Evolutionary conservation across 1,284 basidiomycete species (phyloP).

Genomic region (Mycena sp.): DNA sequence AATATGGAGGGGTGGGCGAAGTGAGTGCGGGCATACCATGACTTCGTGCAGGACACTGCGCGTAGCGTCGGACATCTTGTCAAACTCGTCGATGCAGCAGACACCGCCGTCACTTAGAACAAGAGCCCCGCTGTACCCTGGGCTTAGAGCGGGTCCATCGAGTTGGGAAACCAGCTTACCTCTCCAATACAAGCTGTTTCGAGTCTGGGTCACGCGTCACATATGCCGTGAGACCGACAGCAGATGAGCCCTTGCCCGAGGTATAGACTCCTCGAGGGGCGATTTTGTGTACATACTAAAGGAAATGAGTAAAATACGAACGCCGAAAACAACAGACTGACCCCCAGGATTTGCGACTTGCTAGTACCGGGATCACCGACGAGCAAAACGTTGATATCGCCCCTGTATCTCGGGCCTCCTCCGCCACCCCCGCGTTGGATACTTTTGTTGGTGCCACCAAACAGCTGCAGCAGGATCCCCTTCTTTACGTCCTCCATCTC

Average conservation of each 20-base stretch:
- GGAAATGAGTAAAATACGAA: slow-evolving; percentile 3
- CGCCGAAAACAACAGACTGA: slow-evolving; percentile 44
- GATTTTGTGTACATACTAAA: slow-evolving; percentile 97
- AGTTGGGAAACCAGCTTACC: slow-evolving; percentile 54
- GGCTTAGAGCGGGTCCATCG: neutral
- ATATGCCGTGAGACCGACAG: slow-evolving; percentile 98
- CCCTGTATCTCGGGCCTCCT: slow-evolving; percentile 95
- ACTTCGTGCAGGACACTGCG: slow-evolving; percentile 98
- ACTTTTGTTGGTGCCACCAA: slow-evolving; percentile 97
- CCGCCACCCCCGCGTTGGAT: slow-evolving; percentile 93
- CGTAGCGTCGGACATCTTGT: slow-evolving; percentile 99
- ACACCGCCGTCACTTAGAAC: slow-evolving; percentile 98
- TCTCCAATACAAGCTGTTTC: slow-evolving; percentile 97
- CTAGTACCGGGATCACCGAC: slow-evolving; percentile 99
- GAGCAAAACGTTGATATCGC: slow-evolving; percentile 97
- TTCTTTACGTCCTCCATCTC: slow-evolving; percentile 99
- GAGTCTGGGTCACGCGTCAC: slow-evolving; percentile 98
- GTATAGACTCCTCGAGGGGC: slow-evolving; percentile 97
- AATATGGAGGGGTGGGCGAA: neutral
- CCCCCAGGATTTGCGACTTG: slow-evolving; percentile 95
- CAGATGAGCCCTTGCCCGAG: slow-evolving; percentile 97
- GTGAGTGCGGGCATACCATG: slow-evolving; percentile 71
- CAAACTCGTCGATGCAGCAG: slow-evolving; percentile 99
- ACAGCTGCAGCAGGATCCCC: slow-evolving; percentile 94
- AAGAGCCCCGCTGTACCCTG: slow-evolving; percentile 81